Conservation (phyloP, 176 grass and related monocot genomes). For the Typha latifolia region DNA sequence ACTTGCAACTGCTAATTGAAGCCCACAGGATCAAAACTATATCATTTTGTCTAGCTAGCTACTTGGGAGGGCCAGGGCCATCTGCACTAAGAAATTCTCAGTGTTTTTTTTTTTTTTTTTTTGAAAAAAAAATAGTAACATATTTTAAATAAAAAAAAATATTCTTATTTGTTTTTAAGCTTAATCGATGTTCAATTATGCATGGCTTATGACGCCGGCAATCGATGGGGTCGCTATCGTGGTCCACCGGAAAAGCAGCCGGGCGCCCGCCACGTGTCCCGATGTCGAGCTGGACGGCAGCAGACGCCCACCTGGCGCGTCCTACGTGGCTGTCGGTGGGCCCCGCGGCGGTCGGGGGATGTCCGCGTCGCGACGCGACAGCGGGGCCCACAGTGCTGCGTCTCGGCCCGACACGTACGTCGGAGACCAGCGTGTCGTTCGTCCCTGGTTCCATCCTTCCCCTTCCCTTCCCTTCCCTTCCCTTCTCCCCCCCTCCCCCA, state of each 20-base stretch:
- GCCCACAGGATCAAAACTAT: too few relatives aligned
- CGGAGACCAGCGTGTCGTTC: too few relatives aligned
- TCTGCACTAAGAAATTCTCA: too few relatives aligned
- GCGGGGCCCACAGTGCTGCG: constrained; percentile 35
- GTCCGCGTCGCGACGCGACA: constrained; percentile 39
- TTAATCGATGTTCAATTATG: too few relatives aligned
- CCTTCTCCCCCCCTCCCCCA: neutral
- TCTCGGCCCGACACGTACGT: constrained; percentile 18
- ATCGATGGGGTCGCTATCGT: constrained; percentile 1
- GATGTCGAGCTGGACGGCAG: constrained; percentile 12
- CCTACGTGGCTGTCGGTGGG: constrained; percentile 10
- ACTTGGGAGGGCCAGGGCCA: too few relatives aligned
- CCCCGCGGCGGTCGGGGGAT: constrained; percentile 44
- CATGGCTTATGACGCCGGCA: neutral
- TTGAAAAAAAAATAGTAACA: too few relatives aligned
- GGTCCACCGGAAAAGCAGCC: neutral
- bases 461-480: constrained; percentile 21
- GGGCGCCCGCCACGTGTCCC: constrained; percentile 23
- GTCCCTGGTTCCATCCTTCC: constrained; percentile 4
- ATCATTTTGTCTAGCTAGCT: too few relatives aligned
- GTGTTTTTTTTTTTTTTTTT: too few relatives aligned
- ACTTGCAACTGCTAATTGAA: too few relatives aligned
- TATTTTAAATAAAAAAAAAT: too few relatives aligned
- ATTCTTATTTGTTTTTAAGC: too few relatives aligned
- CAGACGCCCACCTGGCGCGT: constrained; percentile 18